Evolutionary conservation across 2,329 filamentous ascomycete species (phyloP).

Genomic region (Huntiella decipiens): DNA sequence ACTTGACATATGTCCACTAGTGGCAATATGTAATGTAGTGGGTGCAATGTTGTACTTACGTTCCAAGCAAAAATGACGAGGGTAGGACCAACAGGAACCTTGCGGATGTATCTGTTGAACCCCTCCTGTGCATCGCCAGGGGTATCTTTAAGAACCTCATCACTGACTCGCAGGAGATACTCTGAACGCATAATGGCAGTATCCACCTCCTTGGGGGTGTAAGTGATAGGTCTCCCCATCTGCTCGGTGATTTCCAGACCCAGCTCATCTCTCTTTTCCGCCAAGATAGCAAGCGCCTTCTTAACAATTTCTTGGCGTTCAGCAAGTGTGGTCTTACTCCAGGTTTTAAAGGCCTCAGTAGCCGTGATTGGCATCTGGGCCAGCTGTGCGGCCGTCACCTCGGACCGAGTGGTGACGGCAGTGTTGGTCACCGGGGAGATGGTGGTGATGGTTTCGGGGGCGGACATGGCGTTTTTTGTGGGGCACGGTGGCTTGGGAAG

Average conservation of each 20-base stretch:
- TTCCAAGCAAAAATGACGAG: constrained; percentile 93
- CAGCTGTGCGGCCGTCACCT: constrained; percentile 51
- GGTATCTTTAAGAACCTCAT: constrained; percentile 60
- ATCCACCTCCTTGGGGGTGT: constrained; percentile 62
- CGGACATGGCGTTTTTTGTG: constrained; percentile 26
- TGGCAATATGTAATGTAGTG: not conserved
- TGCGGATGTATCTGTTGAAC: constrained; percentile 78
- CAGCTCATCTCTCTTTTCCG: constrained; percentile 56
- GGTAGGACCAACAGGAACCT: constrained; percentile 71
- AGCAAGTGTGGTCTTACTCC: constrained; percentile 52
- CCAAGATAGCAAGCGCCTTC: constrained; percentile 55
- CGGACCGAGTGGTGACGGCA: constrained; percentile 60
- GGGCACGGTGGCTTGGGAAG: not conserved
- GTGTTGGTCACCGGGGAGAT: constrained; percentile 85
- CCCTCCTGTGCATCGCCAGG: constrained; percentile 69
- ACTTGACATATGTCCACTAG: not conserved
- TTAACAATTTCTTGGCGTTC: constrained; percentile 66
- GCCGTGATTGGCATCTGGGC: constrained; percentile 52
- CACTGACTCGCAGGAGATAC: constrained; percentile 69
- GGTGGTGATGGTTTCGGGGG: constrained; percentile 48
- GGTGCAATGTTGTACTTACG: constrained; percentile 31
- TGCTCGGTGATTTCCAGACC: constrained; percentile 76
- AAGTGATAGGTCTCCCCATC: constrained; percentile 86
- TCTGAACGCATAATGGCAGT: constrained; percentile 74
- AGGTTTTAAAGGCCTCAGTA: constrained; percentile 56